Evolutionary conservation across 345 rosid genomes (phyloP).

Genomic region (Hirschfeldia incana): DNA sequence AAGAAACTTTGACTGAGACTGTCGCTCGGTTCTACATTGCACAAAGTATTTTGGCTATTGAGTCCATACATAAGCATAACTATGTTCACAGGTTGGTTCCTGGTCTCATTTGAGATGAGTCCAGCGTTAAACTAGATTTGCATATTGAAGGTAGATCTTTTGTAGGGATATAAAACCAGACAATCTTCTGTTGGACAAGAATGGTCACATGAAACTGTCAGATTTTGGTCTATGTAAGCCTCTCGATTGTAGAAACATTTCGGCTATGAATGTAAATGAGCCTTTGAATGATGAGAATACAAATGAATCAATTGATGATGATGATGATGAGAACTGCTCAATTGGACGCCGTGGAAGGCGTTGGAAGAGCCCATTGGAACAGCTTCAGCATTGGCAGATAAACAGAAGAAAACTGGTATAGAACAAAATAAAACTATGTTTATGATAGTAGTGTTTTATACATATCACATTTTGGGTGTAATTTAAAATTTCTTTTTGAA

Average conservation of each 20-base stretch:
- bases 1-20: constrained; percentile 89
- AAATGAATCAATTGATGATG: constrained; percentile 66
- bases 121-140: neutral
- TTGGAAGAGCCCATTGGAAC: constrained; percentile 84
- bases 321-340: constrained; percentile 55
- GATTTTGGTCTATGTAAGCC: constrained; percentile 99
- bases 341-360: constrained; percentile 57
- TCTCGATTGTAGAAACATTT: constrained; percentile 75
- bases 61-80: constrained; percentile 87
- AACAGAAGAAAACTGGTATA: constrained; percentile 85
- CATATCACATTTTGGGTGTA: neutral
- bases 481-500: constrained; percentile 19
- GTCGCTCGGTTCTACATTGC: constrained; percentile 92
- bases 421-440: neutral
- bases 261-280: constrained; percentile 71
- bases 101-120: neutral
- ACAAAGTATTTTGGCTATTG: constrained; percentile 86
- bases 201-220: constrained; percentile 91
- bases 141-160: constrained; percentile 22
- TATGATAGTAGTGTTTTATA: neutral
- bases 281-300: constrained; percentile 65
- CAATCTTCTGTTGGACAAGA: constrained; percentile 82
- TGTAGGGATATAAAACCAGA: constrained; percentile 97
- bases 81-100: constrained; percentile 79
- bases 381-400: constrained; percentile 87